Conservation (phyloP, 805 yeast genomes). For the Huiozyma sinensis region DNA sequence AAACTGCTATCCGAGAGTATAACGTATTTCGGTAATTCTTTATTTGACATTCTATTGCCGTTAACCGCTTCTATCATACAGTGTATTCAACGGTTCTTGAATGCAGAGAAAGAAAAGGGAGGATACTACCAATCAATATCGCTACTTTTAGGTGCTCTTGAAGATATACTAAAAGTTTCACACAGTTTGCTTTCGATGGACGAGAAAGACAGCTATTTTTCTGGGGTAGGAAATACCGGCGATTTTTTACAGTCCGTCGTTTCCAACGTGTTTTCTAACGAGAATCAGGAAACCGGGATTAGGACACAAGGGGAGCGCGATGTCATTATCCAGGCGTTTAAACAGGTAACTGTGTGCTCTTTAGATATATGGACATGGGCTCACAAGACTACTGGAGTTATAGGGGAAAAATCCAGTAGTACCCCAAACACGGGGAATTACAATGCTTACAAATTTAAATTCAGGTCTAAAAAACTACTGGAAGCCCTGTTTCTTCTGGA, state of each 20-base stretch:
- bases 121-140: constrained; percentile 38
- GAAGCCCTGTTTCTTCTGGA: constrained; percentile 58
- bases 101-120: constrained; percentile 21
- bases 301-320: constrained; percentile 35
- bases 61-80: constrained; percentile 37
- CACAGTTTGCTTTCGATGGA: constrained; percentile 42
- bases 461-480: constrained; percentile 53
- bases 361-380: constrained; percentile 63
- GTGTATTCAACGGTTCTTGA: constrained; percentile 16
- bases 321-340: constrained; percentile 52
- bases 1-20: constrained; percentile 42
- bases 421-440: constrained; percentile 22
- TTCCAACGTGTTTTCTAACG: constrained; percentile 27
- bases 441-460: constrained; percentile 52
- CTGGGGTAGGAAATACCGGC: constrained; percentile 11
- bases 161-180: constrained; percentile 48
- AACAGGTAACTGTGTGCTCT: constrained; percentile 43
- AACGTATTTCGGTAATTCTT: constrained; percentile 37
- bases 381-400: constrained; percentile 6
- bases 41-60: constrained; percentile 46
- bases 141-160: constrained; percentile 45
- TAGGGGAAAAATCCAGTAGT: constrained; percentile 7
- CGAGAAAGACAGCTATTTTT: constrained; percentile 19
- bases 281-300: constrained; percentile 30
- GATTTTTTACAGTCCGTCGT: constrained; percentile 28